Percentiles rank a stretch among this genome's conserved stretches.
Conservation (phyloP, 2,329 filamentous ascomycete genomes). For the Chaetomiaceae sp. region DNA sequence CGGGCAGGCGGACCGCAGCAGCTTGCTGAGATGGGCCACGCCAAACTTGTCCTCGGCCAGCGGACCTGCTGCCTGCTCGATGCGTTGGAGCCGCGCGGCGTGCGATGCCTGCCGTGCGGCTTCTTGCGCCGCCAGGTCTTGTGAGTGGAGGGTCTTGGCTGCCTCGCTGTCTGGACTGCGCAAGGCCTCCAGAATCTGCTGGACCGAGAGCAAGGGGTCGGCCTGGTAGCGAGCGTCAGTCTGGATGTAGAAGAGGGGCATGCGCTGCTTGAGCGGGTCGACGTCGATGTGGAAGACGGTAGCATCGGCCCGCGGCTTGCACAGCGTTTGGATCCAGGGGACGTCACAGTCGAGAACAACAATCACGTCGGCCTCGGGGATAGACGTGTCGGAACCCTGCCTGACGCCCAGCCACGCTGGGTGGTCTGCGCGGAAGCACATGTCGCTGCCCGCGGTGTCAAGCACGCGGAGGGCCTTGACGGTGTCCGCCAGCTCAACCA, state of each 20-base stretch:
- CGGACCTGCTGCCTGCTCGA: slow-evolving; percentile 44
- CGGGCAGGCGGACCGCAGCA: slow-evolving; percentile 32
- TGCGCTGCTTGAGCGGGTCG: slow-evolving; percentile 64
- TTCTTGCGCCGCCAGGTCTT: slow-evolving; percentile 50
- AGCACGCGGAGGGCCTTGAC: slow-evolving; percentile 66
- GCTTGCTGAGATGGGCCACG: slow-evolving; percentile 6
- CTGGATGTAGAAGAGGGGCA: slow-evolving; percentile 67
- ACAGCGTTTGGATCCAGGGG: slow-evolving; percentile 80
- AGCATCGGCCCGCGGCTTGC: slow-evolving; percentile 48
- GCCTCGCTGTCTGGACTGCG: slow-evolving; percentile 42
- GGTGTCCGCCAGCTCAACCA: slow-evolving; percentile 66
- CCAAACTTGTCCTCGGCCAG: slow-evolving; percentile 21
- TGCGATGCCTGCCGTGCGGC: slow-evolving; percentile 38
- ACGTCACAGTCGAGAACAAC: slow-evolving; percentile 85
- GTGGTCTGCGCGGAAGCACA: slow-evolving; percentile 73
- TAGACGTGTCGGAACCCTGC: slow-evolving; percentile 68
- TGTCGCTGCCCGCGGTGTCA: slow-evolving; percentile 74
- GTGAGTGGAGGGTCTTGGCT: neutral
- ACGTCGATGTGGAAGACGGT: slow-evolving; percentile 60
- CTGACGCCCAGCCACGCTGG: slow-evolving; percentile 64
- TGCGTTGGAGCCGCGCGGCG: neutral
- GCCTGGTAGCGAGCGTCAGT: slow-evolving; percentile 62
- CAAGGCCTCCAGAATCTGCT: slow-evolving; percentile 59
- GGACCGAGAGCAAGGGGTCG: slow-evolving; percentile 59
- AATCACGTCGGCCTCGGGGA: slow-evolving; percentile 76